Base-by-base conservation (phyloP, 257 asterid genomes). In the Apocynum venetum region DNA sequence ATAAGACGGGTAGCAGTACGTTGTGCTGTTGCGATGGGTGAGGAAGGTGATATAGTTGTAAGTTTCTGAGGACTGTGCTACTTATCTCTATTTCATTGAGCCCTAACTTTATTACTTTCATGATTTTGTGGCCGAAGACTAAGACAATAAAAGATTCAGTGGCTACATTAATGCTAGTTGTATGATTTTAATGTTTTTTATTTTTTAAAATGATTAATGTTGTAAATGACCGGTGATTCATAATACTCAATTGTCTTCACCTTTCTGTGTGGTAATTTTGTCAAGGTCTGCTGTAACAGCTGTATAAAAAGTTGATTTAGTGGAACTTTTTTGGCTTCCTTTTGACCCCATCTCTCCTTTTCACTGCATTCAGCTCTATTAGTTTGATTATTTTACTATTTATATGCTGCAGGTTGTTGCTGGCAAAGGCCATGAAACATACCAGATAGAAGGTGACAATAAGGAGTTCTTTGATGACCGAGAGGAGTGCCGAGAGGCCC, bases 1-100 rank as follows among this genome's bases (percentile, higher is more conserved):
- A 95, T 95, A 73, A 89, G 99, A 85, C 92, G 93, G 20, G 99
- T 95, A 73, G 98, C 98, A 52, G 98, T 95, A 72, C 89, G 99
- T 47, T 95, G 97, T 85, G 99, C 96, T 60, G 97, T 95, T 69
- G 99, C 99, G 57, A 95, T 95, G 98, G 99, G 97, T 9, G 99
- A 95, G 91, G 99, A 95, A 84, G 98, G 98, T 67, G 98, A 95
- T 80, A 82, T 93, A 73, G 97, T 95, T 82, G 99, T 92, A 89
- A 86, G 97, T 91, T 79, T 67, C 79, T 71, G 3, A 49, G 43
- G 60, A 14, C 47, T 64, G 15, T 19, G 17, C 52, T 14, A 41
- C 49, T 38, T 41, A 17, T 43, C 12, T 40, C 14, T 66, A 15
- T 40, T 66, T 44, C 72, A 40, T 40, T 40, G 49, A 40, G 31